phyloP scores from a whole-genome alignment of 139 green algal species.

The Bryopsis sp. region DNA sequence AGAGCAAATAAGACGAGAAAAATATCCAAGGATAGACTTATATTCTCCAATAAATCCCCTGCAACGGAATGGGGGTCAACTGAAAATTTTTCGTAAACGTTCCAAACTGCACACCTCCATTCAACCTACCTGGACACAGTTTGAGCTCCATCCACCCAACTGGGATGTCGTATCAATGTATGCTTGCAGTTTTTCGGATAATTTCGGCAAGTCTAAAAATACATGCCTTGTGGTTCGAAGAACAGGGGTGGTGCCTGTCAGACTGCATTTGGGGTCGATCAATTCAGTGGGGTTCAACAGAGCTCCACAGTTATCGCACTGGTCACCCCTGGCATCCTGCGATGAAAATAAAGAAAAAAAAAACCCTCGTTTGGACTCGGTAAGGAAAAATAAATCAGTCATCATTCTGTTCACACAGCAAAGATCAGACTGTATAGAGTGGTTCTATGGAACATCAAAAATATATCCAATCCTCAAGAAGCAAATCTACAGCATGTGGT shows the following conservation, averaged over 20 bases:
- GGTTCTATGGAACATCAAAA: too few species aligned
- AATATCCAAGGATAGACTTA: too few species aligned
- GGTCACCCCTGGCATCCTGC: slow-evolving; percentile 71
- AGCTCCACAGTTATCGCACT: slow-evolving; percentile 74
- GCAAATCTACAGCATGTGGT: too few species aligned
- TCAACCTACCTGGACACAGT: slow-evolving; percentile 85
- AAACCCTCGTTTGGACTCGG: too few species aligned
- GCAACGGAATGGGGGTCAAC: too few species aligned
- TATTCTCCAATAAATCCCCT: too few species aligned
- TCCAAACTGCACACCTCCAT: slow-evolving; percentile 25
- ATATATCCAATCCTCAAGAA: too few species aligned
- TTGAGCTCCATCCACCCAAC: slow-evolving; percentile 70
- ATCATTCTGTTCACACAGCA: too few species aligned
- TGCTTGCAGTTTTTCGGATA: slow-evolving; percentile 51
- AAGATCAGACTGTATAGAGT: too few species aligned
- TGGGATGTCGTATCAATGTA: slow-evolving; percentile 63
- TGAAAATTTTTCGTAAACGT: too few species aligned
- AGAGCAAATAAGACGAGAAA: too few species aligned
- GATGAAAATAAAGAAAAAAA: neutral
- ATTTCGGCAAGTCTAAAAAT: slow-evolving; percentile 88
- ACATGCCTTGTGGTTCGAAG: slow-evolving; percentile 73
- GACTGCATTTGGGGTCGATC: slow-evolving; percentile 45
- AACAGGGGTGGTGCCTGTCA: slow-evolving; percentile 45
- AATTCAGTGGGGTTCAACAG: slow-evolving; percentile 82
- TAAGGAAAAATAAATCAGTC: too few species aligned